These are phyloP conservation scores for Clausena lansium DNA, from an alignment of 345 rosid species.

Conservation along the genomic window DNA sequence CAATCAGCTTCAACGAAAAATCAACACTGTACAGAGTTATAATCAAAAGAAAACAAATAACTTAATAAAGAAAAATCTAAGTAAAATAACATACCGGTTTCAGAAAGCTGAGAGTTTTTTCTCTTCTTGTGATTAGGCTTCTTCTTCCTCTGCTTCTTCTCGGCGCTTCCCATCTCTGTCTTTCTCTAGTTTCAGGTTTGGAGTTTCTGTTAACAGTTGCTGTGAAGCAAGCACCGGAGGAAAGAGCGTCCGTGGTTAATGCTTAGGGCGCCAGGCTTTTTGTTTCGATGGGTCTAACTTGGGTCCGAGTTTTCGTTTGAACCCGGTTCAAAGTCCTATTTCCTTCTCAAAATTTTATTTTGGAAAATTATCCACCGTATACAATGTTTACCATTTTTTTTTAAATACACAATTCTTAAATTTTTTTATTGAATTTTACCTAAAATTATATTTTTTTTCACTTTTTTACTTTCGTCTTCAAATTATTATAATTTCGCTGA, in stretches of 20 bases:
- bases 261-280: neutral
- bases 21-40: neutral
- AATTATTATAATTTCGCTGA: too few species aligned
- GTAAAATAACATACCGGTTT: neutral
- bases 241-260: neutral
- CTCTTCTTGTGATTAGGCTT: neutral
- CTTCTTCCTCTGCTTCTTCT: slow-evolving; percentile 4
- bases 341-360: too few species aligned
- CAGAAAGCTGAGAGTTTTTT: neutral
- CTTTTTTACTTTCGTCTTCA: too few species aligned
- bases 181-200: neutral
- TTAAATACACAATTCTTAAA: too few species aligned
- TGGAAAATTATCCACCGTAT: too few species aligned
- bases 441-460: too few species aligned
- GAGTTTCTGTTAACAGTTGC: neutral
- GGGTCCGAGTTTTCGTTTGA: neutral
- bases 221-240: neutral
- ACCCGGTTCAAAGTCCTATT: neutral
- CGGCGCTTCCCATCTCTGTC: neutral
- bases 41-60: neutral
- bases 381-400: too few species aligned
- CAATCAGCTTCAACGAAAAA: neutral
- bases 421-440: too few species aligned
- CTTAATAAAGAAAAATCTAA: neutral
- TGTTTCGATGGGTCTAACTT: neutral